Percentiles rank a stretch among this genome's conserved stretches.
phyloP scores from a whole-genome alignment of 179 eudicot species.

The Vitellaria paradoxa region DNA sequence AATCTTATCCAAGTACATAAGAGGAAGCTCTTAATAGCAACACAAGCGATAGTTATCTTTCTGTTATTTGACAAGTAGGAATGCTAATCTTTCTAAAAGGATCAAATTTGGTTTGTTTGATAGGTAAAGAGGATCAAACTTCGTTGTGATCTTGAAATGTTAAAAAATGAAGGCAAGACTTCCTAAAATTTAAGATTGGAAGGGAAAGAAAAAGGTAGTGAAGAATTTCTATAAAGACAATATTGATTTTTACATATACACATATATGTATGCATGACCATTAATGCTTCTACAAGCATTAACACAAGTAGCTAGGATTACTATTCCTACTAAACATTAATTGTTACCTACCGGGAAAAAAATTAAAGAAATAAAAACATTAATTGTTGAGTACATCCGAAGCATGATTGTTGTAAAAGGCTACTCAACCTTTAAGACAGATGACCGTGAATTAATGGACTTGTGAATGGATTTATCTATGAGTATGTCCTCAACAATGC shows the following conservation, averaged over 20 bases:
- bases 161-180: not conserved
- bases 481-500: slow-evolving; percentile 64
- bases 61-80: no score
- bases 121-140: not conserved
- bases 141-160: not conserved
- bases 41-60: not conserved
- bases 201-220: not conserved
- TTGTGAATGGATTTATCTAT: slow-evolving; percentile 83
- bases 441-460: slow-evolving; percentile 68
- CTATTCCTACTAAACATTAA: not conserved
- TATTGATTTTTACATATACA: not conserved
- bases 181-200: not conserved
- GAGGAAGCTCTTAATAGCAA: slow-evolving; percentile 3
- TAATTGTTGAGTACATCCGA: no score
- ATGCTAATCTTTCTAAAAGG: no score
- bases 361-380: no score
- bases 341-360: not conserved
- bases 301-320: not conserved
- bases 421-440: slow-evolving; percentile 73
- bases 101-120: no score
- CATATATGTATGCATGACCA: no score
- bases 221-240: not conserved
- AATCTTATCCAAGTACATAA: slow-evolving; percentile 1
- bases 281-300: not conserved
- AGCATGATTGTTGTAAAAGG: slow-evolving; percentile 3